Base-by-base conservation (phyloP, 495 filamentous ascomycete genomes). In the Daldinia childiae region DNA sequence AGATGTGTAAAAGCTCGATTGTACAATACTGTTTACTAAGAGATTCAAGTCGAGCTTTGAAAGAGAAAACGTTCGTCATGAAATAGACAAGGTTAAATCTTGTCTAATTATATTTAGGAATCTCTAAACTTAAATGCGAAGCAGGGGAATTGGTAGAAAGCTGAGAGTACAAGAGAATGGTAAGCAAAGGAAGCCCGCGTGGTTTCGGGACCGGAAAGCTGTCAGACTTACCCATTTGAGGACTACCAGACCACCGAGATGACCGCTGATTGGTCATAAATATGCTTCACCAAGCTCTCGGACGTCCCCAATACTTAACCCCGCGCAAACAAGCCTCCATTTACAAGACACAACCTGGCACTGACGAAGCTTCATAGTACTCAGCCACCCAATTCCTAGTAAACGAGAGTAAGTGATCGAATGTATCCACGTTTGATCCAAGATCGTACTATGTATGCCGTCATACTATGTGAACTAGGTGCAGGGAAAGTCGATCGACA, bases 271-370 rank as follows among this genome's bases (percentile, higher is more conserved):
- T 72, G 70, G 70, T 27, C 30, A 9, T 19, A 12, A 12, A 27
- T 30, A n/a, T 12, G 32, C 27, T 67, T 61, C 38, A 21, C 58
- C 55, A 68, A 59, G 64, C 70, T 64, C 17, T 64, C 70, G 70
- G 70, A 72, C 64, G 60, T 72, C 70, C 70, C 70, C 70, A 72
- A 72, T 45, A 59, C 58, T 36, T 56, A 52, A 68, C 64, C 56
- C 64, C 69, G 64, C 69, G 59, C 58, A 72, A 50, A 48, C 51
- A 71, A 66, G 32, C 43, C 56, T 62, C 50, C 38, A 45, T 60
- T 58, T 41, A 58, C 24, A 60, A 68, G 36, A 58, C 52, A 72
- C 29, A 54, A 62, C 41, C 48, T 36, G 62, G 57, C 24, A 61
- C 69, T 63, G 58, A 63, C 63, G 69, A 71, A 62, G 63, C 69